Base-by-base conservation (phyloP, 2,329 filamentous ascomycete species). In the Fusarium sp. region DNA sequence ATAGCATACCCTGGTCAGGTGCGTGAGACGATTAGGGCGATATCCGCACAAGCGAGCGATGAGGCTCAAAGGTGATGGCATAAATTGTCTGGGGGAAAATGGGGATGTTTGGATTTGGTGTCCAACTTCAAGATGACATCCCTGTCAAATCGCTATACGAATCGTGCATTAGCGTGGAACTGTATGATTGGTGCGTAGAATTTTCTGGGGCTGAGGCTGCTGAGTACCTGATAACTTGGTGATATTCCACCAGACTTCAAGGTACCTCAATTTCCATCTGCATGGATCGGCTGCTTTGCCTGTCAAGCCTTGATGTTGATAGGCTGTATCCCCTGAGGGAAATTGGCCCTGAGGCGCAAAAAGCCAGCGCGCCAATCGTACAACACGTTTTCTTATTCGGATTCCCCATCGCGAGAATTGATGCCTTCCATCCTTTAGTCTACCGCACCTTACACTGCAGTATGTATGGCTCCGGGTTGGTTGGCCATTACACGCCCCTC, bases 341-440 rank as follows among this genome's bases (percentile, higher is more conserved):
- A 53, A 73, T 55, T 73, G 45, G 34, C 56, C 57, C 46, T 13
- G 59, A 58, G 45, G 40, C 18, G 50, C 16, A 43, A 41, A 43
- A 43, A 55, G 43, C 41, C 55, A 55, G 53, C 57, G 62, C 63
- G 51, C 72, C 72, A 74, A 74, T 74, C 57, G 72, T 45, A 74
- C 68, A 73, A 74, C 70, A 74, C 72, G 70, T 68, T 74, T 73
- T 74, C 70, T 72, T 72, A 72, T 73, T 72, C 64, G 68, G 63
- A 50, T 68, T 64, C 57, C 25, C 49, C 54, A 68, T 73, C 59
- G 21, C 59, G 66, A 68, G 53, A 64, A 64, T 47, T 49, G 50
- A 53, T 43, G 20, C 32, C 30, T 34, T 23, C 21, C 28, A 45
- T 51, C 13, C 30, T 32, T 32, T 32, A 16, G 30, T 32, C 28